Conservation (phyloP, 768 basidiomycete species). For the Coprinopsis cinerea region DNA sequence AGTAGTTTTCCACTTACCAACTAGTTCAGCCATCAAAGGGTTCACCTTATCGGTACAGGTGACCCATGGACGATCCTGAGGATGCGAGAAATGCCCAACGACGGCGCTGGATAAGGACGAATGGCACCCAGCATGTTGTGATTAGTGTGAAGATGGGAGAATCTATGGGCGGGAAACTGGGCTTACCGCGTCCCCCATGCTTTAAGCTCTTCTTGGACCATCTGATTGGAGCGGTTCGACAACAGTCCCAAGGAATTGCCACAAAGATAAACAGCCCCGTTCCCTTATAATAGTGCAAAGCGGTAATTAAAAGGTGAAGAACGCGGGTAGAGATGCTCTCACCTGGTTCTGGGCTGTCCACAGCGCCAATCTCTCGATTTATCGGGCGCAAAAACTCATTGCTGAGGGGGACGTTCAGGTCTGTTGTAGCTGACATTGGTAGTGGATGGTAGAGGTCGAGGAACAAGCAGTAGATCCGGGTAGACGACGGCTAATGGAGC, state of each 20-base stretch:
- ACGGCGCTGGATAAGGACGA: conserved; percentile 54
- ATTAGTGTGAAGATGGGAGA: conserved; percentile 14
- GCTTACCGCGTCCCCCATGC: conserved; percentile 74
- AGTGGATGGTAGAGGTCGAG: conserved; percentile 1
- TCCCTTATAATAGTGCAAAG: conserved; percentile 35
- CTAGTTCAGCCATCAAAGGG: conserved; percentile 70
- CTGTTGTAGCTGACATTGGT: conserved; percentile 10
- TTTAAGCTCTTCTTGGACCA: conserved; percentile 77
- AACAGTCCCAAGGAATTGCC: conserved; percentile 92
- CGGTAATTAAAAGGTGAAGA: no score
- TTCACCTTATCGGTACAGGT: conserved; percentile 66
- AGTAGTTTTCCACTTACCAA: conserved; percentile 50
- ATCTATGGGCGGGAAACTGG: background rate
- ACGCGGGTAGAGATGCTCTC: conserved; percentile 8
- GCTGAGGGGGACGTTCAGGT: conserved; percentile 34
- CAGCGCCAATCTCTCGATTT: conserved; percentile 44
- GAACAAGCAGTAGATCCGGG: background rate
- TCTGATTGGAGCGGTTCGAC: conserved; percentile 62
- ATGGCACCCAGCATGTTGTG: conserved; percentile 7
- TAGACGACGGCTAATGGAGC: background rate
- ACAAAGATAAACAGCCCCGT: conserved; percentile 76
- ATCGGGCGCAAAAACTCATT: conserved; percentile 54
- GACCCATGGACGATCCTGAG: conserved; percentile 80
- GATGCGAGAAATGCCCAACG: conserved; percentile 85
- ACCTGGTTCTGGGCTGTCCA: conserved; percentile 34